A percentile compares a stretch with the other conserved stretches of the same genome.
These are phyloP conservation scores for Globisporangium middletonii DNA, from an alignment of 352 stramenopile species.

Conservation along the genomic window DNA sequence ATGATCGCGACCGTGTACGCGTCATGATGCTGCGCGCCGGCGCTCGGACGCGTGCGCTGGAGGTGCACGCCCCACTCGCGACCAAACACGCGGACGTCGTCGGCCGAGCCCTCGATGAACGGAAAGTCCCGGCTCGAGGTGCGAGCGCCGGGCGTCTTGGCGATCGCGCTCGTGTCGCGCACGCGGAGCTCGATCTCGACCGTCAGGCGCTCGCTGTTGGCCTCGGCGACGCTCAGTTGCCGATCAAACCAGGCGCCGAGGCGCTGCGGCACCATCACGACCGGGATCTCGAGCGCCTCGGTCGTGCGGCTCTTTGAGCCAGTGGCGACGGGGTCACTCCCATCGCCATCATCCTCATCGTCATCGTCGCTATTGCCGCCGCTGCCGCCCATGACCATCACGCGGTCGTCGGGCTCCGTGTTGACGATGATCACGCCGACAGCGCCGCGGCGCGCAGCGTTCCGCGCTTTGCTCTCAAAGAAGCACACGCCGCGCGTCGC, in stretches of 20 bases:
- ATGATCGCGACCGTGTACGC: conserved; percentile 53
- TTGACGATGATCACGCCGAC: conserved; percentile 61
- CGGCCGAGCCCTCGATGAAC: conserved; percentile 31
- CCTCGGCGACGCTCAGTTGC: conserved; percentile 3
- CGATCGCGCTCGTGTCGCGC: conserved; percentile 13
- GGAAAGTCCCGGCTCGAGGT: conserved; percentile 22
- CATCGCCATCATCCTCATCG: background rate
- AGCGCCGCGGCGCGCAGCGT: conserved; percentile 38
- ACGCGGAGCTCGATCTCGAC: conserved; percentile 36
- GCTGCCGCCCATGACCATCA: conserved; percentile 77
- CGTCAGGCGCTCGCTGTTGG: conserved; percentile 12
- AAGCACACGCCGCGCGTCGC: conserved; percentile 54
- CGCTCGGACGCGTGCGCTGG: conserved; percentile 6
- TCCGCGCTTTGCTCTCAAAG: conserved; percentile 68
- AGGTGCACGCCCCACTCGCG: conserved; percentile 59
- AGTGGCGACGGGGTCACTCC: background rate
- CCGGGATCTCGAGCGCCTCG: conserved; percentile 26
- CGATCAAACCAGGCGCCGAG: conserved; percentile 52
- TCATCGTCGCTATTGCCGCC: conserved; percentile 14
- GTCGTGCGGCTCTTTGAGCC: background rate
- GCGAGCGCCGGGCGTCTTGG: conserved; percentile 12
- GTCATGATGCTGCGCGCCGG: conserved; percentile 11
- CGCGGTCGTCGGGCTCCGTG: conserved; percentile 45
- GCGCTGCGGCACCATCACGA: conserved; percentile 59
- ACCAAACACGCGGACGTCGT: conserved; percentile 42